Conservation (phyloP, 371 early-diverging fungal species). For the Rhizopus stolonifer region DNA sequence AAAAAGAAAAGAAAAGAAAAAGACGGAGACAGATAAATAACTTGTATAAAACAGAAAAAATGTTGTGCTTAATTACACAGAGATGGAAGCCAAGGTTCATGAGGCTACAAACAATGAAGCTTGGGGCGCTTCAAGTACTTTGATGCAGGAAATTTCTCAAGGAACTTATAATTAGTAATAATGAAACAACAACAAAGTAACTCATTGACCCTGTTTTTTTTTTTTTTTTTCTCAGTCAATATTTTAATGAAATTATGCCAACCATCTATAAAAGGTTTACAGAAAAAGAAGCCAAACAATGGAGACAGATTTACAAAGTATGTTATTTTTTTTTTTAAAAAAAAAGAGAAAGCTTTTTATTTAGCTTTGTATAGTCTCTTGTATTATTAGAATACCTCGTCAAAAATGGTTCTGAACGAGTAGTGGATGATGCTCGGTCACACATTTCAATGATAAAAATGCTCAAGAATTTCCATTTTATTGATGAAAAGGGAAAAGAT, state of each 20-base stretch:
- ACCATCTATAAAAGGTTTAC: constrained; percentile 84
- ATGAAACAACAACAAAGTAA: not conserved
- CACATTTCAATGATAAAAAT: constrained; percentile 86
- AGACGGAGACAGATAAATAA: not conserved
- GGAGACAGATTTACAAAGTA: constrained; percentile 96
- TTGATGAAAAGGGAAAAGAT: constrained; percentile 94
- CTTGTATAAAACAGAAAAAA: constrained; percentile 45
- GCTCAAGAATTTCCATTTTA: constrained; percentile 76
- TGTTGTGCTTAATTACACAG: constrained; percentile 82
- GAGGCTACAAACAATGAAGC: constrained; percentile 85
- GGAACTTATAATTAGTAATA: constrained; percentile 80
- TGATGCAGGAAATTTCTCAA: constrained; percentile 88
- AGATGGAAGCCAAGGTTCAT: constrained; percentile 86
- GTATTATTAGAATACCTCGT: constrained; percentile 91
- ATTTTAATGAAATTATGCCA: constrained; percentile 93
- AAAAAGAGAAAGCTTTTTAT: too few species aligned
- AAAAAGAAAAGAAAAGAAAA: not conserved
- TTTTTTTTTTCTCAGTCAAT: constrained; percentile 53
- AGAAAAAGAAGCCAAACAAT: constrained; percentile 80
- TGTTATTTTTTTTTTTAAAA: too few species aligned
- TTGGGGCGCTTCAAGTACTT: constrained; percentile 91
- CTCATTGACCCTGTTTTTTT: not conserved
- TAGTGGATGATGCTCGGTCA: constrained; percentile 82
- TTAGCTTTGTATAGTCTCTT: constrained; percentile 59
- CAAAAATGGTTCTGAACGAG: constrained; percentile 93